Evolutionary conservation across 257 asterid genomes (phyloP).

Genomic region (Solanum boliviense): DNA sequence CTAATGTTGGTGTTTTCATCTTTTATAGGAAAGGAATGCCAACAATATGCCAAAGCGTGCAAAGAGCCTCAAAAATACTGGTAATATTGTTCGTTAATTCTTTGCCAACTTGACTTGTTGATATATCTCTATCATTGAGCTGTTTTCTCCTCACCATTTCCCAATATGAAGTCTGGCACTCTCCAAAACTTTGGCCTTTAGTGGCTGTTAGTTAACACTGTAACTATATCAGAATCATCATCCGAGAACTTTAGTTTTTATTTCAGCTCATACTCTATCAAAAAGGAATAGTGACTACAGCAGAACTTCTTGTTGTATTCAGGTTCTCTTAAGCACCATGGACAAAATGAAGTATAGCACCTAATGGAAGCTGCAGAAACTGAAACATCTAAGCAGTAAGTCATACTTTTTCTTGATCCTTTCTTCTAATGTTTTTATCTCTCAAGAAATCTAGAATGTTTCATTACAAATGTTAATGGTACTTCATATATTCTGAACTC

Average conservation of each 20-base stretch:
- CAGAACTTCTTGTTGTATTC: neutral
- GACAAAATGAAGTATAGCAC: slow-evolving; percentile 60
- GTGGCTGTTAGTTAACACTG: neutral
- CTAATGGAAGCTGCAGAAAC: slow-evolving; percentile 52
- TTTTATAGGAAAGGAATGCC: slow-evolving; percentile 28
- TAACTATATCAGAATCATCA: neutral
- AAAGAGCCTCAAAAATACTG: slow-evolving; percentile 60
- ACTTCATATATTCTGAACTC: too few relatives aligned
- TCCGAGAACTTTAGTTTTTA: neutral
- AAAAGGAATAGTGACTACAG: neutral
- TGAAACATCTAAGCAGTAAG: slow-evolving; percentile 75
- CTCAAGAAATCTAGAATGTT: too few relatives aligned
- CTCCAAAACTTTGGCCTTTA: neutral
- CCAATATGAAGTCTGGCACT: neutral
- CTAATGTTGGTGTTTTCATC: neutral
- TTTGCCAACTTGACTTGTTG: neutral
- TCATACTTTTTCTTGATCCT: neutral
- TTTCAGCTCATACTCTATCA: neutral
- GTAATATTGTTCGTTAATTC: slow-evolving; percentile 26
- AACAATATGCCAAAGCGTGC: slow-evolving; percentile 43
- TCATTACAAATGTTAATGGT: too few relatives aligned
- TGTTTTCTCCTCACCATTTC: neutral
- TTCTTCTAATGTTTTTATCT: neutral
- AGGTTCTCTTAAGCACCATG: slow-evolving; percentile 88
- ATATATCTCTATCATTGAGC: neutral